phyloP scores from a whole-genome alignment of 108 stramenopile species.

The Skeletonema tropicum region DNA sequence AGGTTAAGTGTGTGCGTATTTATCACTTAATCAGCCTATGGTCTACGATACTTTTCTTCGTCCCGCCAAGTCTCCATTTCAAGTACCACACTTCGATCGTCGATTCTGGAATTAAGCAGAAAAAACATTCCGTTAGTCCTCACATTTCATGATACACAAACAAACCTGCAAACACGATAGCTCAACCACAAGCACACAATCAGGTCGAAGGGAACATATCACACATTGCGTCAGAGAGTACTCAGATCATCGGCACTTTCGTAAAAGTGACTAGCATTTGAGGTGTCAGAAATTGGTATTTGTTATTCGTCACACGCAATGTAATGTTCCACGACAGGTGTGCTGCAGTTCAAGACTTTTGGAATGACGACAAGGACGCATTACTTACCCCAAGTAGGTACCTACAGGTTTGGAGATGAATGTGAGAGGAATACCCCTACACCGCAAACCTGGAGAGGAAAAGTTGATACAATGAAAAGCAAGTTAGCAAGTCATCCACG shows the following conservation, averaged over 20 bases:
- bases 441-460: not conserved
- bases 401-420: no score
- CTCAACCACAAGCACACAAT: not conserved
- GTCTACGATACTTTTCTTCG: no score
- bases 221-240: constrained; percentile 10
- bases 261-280: constrained; percentile 17
- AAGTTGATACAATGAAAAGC: not conserved
- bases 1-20: no score
- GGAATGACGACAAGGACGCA: not conserved
- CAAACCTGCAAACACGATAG: not conserved
- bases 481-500: not conserved
- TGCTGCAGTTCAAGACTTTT: not conserved
- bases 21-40: no score
- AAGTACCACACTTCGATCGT: no score
- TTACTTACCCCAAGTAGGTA: not conserved
- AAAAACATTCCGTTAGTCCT: not conserved
- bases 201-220: not conserved
- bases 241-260: constrained; percentile 22
- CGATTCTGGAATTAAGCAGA: not conserved
- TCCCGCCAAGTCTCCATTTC: no score
- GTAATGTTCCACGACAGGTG: not conserved
- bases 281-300: constrained; percentile 23
- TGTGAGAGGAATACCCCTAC: not conserved
- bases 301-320: constrained; percentile 12
- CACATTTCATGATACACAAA: no score